These are phyloP conservation scores for Murraya paniculata DNA, from an alignment of 345 rosid species.

Conservation along the genomic window DNA sequence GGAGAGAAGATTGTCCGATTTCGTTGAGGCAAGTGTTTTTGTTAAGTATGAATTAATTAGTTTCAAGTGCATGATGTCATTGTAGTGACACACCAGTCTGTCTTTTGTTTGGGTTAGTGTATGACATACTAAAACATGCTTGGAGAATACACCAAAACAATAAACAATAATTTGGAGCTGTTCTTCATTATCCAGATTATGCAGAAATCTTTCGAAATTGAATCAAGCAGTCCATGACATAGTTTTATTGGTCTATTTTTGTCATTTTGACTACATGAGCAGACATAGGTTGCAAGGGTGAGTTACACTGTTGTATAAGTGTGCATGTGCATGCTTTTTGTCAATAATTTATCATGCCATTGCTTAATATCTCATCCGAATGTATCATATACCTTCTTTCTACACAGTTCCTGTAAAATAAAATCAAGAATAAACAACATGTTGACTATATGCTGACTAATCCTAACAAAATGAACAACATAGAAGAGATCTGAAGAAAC, in stretches of 20 bases:
- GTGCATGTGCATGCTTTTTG: not conserved
- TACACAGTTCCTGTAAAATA: not conserved
- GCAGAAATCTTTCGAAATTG: not conserved
- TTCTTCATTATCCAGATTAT: not conserved
- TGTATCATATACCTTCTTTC: not conserved
- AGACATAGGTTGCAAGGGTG: not conserved
- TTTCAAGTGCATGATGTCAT: not conserved
- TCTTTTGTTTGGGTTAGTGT: slow-evolving; percentile 3
- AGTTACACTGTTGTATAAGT: not conserved
- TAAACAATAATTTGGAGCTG: not conserved
- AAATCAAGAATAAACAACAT: not conserved
- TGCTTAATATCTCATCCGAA: not conserved
- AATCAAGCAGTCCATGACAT: not conserved
- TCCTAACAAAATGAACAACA: not conserved
- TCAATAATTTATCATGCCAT: not conserved
- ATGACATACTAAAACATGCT: not conserved
- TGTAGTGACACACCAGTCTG: not conserved
- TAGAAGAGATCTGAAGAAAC: not conserved
- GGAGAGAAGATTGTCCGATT: slow-evolving; percentile 44
- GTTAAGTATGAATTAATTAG: not conserved
- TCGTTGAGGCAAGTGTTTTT: slow-evolving; percentile 45
- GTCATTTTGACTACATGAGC: not conserved
- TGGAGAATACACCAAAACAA: not conserved
- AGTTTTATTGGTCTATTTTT: not conserved
- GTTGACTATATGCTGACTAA: not conserved